phyloP scores from a whole-genome alignment of 2,329 filamentous ascomycete genomes.

The Cyclaneusma minus region DNA sequence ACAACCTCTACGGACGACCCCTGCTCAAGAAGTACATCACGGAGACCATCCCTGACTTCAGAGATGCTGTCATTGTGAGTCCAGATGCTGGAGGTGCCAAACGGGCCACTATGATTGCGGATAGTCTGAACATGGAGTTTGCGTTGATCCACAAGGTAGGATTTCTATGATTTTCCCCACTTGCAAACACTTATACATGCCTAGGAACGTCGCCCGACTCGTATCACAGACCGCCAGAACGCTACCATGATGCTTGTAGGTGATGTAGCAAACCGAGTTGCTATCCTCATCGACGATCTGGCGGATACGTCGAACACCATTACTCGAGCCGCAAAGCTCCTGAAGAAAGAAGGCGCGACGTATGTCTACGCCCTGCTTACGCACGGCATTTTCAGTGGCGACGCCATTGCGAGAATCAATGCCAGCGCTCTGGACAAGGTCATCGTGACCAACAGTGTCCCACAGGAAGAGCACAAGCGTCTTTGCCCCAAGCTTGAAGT shows the following conservation, averaged over 20 bases:
- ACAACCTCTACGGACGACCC: slow-evolving; percentile 84
- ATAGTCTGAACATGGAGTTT: slow-evolving; percentile 86
- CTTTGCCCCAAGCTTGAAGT: slow-evolving; percentile 81
- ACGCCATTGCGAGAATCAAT: slow-evolving; percentile 89
- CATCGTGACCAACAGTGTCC: slow-evolving; percentile 88
- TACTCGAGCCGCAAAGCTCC: slow-evolving; percentile 85
- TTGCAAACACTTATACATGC: slow-evolving; percentile 18
- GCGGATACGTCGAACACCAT: slow-evolving; percentile 96
- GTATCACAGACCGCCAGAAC: slow-evolving; percentile 77
- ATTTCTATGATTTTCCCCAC: slow-evolving; percentile 14
- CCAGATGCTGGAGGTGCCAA: slow-evolving; percentile 95
- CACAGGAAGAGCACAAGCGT: slow-evolving; percentile 65
- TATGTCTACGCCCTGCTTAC: slow-evolving; percentile 85
- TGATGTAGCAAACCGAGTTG: slow-evolving; percentile 63
- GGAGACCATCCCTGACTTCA: slow-evolving; percentile 63
- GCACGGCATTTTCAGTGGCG: slow-evolving; percentile 87
- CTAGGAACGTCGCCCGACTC: slow-evolving; percentile 77
- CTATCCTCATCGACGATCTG: slow-evolving; percentile 87
- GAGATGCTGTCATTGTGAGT: slow-evolving; percentile 81
- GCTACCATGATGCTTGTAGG: slow-evolving; percentile 94
- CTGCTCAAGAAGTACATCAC: slow-evolving; percentile 58
- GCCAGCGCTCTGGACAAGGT: slow-evolving; percentile 86
- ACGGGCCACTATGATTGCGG: slow-evolving; percentile 86
- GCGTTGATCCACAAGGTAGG: slow-evolving; percentile 93
- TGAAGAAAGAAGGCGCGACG: slow-evolving; percentile 90